phyloP scores from a whole-genome alignment of 2,329 filamentous ascomycete genomes.

The Aaosphaeria pasadenensis region DNA sequence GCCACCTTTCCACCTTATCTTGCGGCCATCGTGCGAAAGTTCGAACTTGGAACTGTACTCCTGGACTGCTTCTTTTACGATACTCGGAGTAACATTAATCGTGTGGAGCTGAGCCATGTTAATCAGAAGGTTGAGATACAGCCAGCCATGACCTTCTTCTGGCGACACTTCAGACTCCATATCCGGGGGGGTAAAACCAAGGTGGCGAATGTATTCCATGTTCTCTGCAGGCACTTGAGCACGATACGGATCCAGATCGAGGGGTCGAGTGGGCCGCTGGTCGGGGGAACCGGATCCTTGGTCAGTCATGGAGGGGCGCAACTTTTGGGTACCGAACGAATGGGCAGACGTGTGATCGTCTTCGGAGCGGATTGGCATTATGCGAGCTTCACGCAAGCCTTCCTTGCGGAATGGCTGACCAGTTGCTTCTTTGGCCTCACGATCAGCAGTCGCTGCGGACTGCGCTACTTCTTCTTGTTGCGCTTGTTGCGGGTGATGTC shows the following conservation, averaged over 20 bases:
- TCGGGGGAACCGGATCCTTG: slow-evolving; percentile 50
- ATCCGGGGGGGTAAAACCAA: slow-evolving; percentile 65
- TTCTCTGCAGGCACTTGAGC: slow-evolving; percentile 73
- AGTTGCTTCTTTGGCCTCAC: slow-evolving; percentile 38
- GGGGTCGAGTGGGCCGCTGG: slow-evolving; percentile 72
- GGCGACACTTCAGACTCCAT: slow-evolving; percentile 50
- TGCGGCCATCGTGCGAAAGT: slow-evolving; percentile 71
- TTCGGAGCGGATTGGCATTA: slow-evolving; percentile 32
- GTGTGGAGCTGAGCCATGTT: slow-evolving; percentile 84
- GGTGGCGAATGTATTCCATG: slow-evolving; percentile 73
- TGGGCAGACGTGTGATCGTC: slow-evolving; percentile 11
- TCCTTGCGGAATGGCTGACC: slow-evolving; percentile 36
- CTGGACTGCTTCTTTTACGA: slow-evolving; percentile 68
- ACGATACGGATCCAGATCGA: slow-evolving; percentile 76
- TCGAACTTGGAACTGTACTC: slow-evolving; percentile 74
- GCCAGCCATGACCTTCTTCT: slow-evolving; percentile 70
- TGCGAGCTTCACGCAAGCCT: slow-evolving; percentile 46
- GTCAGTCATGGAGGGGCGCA: slow-evolving; percentile 15
- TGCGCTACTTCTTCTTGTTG: slow-evolving; percentile 58
- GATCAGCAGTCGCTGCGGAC: slow-evolving; percentile 49
- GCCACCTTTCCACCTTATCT: slow-evolving; percentile 76
- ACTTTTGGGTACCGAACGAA: slow-evolving; percentile 16
- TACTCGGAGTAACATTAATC: slow-evolving; percentile 75
- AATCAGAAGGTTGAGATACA: slow-evolving; percentile 76
- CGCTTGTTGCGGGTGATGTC: slow-evolving; percentile 48